These are phyloP conservation scores for Entonaema liquescens DNA, from an alignment of 495 filamentous ascomycete species.

Conservation along the genomic window DNA sequence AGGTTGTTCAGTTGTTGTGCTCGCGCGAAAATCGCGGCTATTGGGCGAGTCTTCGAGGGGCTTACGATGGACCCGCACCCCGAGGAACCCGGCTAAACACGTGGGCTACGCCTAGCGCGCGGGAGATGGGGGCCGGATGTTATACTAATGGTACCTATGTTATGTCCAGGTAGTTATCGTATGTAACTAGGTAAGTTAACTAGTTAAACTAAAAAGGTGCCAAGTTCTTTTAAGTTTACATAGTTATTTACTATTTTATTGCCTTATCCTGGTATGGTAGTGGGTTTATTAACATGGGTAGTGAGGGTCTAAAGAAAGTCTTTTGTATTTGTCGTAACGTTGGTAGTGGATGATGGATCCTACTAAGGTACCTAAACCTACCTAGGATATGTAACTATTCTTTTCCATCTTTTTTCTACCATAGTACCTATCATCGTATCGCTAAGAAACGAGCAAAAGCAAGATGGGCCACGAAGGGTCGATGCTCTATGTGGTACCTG, in stretches of 20 bases:
- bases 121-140: conserved; percentile 32
- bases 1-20: no score
- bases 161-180: no score
- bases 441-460: conserved; percentile 5
- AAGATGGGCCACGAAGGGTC: conserved; percentile 18
- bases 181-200: no score
- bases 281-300: neutral
- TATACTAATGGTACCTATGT: no score
- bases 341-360: conserved; percentile 28
- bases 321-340: conserved; percentile 26
- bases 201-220: no score
- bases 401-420: no score
- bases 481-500: conserved; percentile 26
- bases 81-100: conserved; percentile 36
- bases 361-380: conserved; percentile 10
- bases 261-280: neutral
- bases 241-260: neutral
- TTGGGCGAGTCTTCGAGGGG: conserved; percentile 6
- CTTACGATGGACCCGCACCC: conserved; percentile 18
- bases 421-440: conserved; percentile 9
- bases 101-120: conserved; percentile 26
- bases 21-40: neutral
- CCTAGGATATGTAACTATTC: no score
- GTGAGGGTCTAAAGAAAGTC: neutral
- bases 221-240: neutral